Conservation (phyloP, 1,139 yeast genomes). For the Hansenula anomala region DNA sequence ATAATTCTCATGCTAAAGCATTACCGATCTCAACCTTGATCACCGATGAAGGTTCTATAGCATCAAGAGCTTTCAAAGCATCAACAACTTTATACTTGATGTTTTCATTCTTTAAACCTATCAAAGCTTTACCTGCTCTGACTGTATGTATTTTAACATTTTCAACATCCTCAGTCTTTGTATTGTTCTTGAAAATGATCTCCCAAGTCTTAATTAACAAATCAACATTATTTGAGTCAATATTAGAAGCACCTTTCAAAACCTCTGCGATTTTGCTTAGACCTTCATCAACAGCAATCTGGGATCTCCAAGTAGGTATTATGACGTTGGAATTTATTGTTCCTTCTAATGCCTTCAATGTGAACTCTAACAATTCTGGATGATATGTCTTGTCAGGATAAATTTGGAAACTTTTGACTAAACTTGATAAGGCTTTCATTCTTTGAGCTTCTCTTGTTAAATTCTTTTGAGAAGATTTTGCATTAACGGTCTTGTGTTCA, state of each 20-base stretch:
- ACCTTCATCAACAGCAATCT: conserved; percentile 39
- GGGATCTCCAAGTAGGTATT: conserved; percentile 57
- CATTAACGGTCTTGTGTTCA: conserved; percentile 23
- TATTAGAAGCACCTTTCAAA: conserved; percentile 9
- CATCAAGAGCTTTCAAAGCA: conserved; percentile 28
- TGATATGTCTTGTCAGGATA: conserved; percentile 14
- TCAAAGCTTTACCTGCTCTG: conserved; percentile 30
- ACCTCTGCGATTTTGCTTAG: conserved; percentile 17
- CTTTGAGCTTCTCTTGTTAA: conserved; percentile 34
- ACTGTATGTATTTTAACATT: conserved; percentile 53
- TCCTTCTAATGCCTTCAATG: conserved; percentile 16
- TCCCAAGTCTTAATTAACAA: conserved; percentile 26
- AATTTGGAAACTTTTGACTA: conserved; percentile 22
- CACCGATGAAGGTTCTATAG: conserved; percentile 31
- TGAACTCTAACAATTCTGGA: conserved; percentile 16
- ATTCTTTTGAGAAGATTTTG: conserved; percentile 31
- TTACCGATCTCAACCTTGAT: conserved; percentile 31
- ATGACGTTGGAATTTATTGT: conserved; percentile 32
- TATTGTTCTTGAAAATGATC: conserved; percentile 27
- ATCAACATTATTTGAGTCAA: conserved; percentile 2
- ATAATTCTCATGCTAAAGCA: background rate
- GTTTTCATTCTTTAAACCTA: conserved; percentile 9
- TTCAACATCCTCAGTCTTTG: conserved; percentile 49
- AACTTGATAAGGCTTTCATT: conserved; percentile 26
- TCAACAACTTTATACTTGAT: conserved; percentile 15